Conservation (phyloP, 2,329 filamentous ascomycete species). For the Chaetomiaceae sp. region DNA sequence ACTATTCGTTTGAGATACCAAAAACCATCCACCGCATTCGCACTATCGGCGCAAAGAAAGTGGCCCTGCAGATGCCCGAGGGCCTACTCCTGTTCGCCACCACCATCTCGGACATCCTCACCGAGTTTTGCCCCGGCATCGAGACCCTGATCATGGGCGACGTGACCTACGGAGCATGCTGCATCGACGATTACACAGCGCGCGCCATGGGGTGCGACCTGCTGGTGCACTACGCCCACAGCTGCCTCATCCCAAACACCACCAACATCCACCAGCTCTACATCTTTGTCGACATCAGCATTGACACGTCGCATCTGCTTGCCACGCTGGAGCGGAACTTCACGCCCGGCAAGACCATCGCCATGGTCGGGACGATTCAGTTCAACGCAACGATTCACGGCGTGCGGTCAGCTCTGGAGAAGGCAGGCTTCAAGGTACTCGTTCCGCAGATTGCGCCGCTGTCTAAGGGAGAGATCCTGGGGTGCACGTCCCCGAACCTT, state of each 20-base stretch:
- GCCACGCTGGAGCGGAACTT: conserved; percentile 88
- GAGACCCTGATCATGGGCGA: conserved; percentile 98
- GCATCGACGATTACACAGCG: conserved; percentile 97
- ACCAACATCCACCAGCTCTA: conserved; percentile 97
- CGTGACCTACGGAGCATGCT: conserved; percentile 97
- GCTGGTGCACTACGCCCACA: conserved; percentile 94
- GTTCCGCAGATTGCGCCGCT: conserved; percentile 90
- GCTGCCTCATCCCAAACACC: conserved; percentile 91
- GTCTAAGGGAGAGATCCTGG: conserved; percentile 91
- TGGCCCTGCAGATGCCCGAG: conserved; percentile 96
- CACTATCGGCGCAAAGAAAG: conserved; percentile 67
- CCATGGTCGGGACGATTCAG: conserved; percentile 93
- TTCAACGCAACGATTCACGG: conserved; percentile 97
- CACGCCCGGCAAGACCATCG: conserved; percentile 74
- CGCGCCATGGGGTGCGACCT: conserved; percentile 89
- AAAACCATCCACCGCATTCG: conserved; percentile 96
- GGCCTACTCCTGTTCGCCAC: conserved; percentile 92
- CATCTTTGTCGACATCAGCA: conserved; percentile 96
- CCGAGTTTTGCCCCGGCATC: conserved; percentile 84
- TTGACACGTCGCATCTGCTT: conserved; percentile 82
- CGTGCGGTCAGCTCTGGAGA: conserved; percentile 68
- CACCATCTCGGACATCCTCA: conserved; percentile 93
- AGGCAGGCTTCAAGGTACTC: conserved; percentile 75
- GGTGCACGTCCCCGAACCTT: conserved; percentile 78
- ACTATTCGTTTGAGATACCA: conserved; percentile 97